Base-by-base conservation (phyloP, 495 filamentous ascomycete genomes). In the Aspergillus biplanus region DNA sequence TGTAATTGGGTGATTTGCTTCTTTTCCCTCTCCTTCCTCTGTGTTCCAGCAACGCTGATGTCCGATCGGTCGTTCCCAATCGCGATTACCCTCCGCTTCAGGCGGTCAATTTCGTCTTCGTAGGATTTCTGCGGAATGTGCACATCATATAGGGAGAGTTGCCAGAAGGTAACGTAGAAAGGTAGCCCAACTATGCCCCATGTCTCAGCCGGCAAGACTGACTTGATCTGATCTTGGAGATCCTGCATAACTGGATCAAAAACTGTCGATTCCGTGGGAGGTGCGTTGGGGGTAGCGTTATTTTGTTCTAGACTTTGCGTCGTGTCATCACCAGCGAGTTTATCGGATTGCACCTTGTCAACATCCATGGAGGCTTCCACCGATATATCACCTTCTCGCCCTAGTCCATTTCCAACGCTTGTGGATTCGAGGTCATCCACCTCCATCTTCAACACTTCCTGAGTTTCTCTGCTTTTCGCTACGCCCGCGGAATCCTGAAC, bases 101-200 rank as follows among this genome's bases (percentile, higher is more conserved):
- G 77, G 6, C 86, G 81, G 6, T 81, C 82, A 34, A 83, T 85
- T 65, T 96, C 94, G 12, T 84, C 80, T 9, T 88, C 79, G 71
- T 98, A 98, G 56, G 86, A 89, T 48, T 85, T 82, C 57, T 85
- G 82, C 1, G 90, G 90, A 46, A 91, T 84, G 42, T 86, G 81
- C 34, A 99, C 78, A 72, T 98, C 95, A 31, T 89, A 86, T 13
- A 93, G 84, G 27, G 91, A 86, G 15, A 97, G 82, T 52, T 92
- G 88, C 96, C 96, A 99, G 80, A 99, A 99, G 4, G 91, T 90
- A 33, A 91, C 87, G 70, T 92, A 97, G 71, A 97, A 96, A 35
- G 87, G 82, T 2, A 89, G 78, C 50, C 86, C 93, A 48, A 97
- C 76, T 9, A 82, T 79, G 18, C 85, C 80, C 84, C 89, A 92